Evolutionary conservation across 306 rosid genomes (phyloP).

Genomic region (Trifolium dubium): DNA sequence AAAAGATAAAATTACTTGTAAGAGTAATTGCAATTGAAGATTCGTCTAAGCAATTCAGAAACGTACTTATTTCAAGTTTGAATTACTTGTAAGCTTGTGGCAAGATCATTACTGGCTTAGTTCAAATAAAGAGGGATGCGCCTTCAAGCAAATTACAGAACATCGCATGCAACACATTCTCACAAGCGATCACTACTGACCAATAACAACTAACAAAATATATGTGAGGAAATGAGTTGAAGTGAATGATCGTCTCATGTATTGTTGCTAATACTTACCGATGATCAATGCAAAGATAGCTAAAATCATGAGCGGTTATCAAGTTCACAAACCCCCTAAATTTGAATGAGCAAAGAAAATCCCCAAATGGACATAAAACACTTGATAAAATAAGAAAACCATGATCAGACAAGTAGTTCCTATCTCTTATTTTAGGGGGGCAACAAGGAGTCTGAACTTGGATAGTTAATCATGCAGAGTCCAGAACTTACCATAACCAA

Average conservation of each 20-base stretch:
- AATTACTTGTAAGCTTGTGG: neutral
- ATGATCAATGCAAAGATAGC: neutral
- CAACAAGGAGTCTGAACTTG: too few species aligned
- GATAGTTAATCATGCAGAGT: slow-evolving; percentile 14
- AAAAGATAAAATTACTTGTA: neutral
- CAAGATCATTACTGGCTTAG: neutral
- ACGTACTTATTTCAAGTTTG: slow-evolving; percentile 9
- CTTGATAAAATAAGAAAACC: neutral
- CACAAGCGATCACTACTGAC: slow-evolving; percentile 7
- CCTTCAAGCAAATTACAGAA: too few species aligned
- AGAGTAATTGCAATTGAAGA: neutral
- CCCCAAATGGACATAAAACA: neutral
- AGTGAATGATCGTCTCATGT: neutral
- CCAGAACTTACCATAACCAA: neutral
- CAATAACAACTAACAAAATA: neutral
- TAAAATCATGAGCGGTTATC: neutral
- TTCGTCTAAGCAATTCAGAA: neutral
- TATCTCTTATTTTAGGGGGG: too few species aligned
- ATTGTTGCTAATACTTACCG: neutral
- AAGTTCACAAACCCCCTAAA: slow-evolving; percentile 7
- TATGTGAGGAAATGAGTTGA: slow-evolving; percentile 2
- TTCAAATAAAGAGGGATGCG: slow-evolving; percentile 4
- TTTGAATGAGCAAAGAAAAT: slow-evolving; percentile 18
- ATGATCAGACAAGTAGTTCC: neutral
- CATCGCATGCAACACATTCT: neutral